Conservation (phyloP, 2,329 filamentous ascomycete species). For the Monilinia aucupariae region DNA sequence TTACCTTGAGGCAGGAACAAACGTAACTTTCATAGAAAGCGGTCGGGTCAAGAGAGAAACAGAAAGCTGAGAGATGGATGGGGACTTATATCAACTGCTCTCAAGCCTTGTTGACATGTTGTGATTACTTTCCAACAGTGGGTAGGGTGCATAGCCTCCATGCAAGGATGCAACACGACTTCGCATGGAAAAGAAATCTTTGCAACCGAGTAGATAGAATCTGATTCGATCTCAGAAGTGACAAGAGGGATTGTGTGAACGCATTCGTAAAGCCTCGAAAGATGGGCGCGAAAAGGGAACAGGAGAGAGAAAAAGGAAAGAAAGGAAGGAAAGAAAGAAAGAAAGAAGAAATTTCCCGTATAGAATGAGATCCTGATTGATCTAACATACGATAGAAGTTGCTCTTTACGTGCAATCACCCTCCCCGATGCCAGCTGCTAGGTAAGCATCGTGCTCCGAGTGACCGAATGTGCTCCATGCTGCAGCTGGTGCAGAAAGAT, state of each 20-base stretch:
- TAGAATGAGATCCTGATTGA: neutral
- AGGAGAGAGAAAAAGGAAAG: too few species aligned
- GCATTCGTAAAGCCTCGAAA: neutral
- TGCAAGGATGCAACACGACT: slow-evolving; percentile 2
- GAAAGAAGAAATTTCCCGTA: neutral
- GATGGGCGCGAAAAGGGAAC: too few species aligned
- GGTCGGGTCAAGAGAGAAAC: neutral
- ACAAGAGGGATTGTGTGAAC: slow-evolving; percentile 3
- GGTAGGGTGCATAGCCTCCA: slow-evolving; percentile 1
- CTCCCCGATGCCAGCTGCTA: neutral
- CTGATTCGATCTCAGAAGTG: slow-evolving; percentile 4
- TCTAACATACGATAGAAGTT: neutral
- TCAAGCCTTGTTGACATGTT: neutral
- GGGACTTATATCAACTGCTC: slow-evolving; percentile 3
- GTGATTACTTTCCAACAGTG: slow-evolving; percentile 1
- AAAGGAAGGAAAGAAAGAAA: slow-evolving; percentile 2
- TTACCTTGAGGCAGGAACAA: neutral
- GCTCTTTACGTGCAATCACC: neutral
- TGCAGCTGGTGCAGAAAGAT: neutral
- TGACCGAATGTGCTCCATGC: neutral
- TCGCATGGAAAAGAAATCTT: slow-evolving; percentile 2
- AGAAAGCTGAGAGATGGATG: neutral
- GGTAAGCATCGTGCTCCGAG: too few species aligned
- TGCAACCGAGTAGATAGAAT: neutral
- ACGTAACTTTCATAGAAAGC: neutral